Evolutionary conservation across 148 eudicot genomes (phyloP).

Genomic region (Rhododendron henanense): DNA sequence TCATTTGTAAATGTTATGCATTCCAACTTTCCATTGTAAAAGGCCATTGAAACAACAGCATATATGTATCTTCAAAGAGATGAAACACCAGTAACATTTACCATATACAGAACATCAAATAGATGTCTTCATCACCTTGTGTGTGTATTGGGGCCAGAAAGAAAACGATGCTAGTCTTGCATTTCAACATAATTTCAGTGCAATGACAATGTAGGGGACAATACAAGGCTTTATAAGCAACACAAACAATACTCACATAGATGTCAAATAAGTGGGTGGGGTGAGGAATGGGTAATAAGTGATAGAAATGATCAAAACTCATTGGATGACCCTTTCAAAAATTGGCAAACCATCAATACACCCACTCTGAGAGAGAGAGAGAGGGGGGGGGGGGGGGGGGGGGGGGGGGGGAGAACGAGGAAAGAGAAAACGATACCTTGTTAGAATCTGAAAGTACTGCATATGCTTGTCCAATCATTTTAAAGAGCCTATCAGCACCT

Average conservation of each 20-base stretch:
- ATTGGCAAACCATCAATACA: not conserved
- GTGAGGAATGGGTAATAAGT: not conserved
- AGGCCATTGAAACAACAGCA: not conserved
- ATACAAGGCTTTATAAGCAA: not conserved
- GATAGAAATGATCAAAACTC: not conserved
- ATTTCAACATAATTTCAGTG: not conserved
- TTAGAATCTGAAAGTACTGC: slow-evolving; percentile 81
- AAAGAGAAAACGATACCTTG: slow-evolving; percentile 42
- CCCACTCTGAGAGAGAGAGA: not conserved
- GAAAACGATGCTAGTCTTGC: not conserved
- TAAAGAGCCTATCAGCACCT: slow-evolving; percentile 89
- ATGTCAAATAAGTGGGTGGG: not conserved
- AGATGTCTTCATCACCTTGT: slow-evolving; percentile 3
- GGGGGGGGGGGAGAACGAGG: slow-evolving; percentile 2
- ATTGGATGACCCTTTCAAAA: not conserved
- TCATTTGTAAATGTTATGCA: not conserved
- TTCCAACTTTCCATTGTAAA: not conserved
- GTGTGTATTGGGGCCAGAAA: not conserved
- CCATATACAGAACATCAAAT: not conserved
- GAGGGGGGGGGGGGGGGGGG: not conserved
- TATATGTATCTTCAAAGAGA: not conserved
- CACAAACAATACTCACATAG: not conserved
- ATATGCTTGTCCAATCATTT: slow-evolving; percentile 96
- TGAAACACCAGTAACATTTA: not conserved
- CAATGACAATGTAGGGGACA: not conserved